Conservation (phyloP, 331 rosid species). For the Malus hybrid region DNA sequence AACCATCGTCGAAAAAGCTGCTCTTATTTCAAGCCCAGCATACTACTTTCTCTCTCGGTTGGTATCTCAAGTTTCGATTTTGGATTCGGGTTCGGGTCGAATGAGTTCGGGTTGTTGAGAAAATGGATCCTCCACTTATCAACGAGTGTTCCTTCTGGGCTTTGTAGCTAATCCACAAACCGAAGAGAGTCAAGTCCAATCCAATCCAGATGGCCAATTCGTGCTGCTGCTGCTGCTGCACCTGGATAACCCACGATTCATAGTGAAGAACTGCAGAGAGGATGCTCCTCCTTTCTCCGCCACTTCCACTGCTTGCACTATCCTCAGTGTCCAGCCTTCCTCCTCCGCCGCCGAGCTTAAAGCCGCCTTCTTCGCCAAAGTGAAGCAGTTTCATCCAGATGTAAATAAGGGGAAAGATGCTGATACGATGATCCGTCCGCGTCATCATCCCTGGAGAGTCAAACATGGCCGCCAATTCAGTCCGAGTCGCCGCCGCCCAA, state of each 20-base stretch:
- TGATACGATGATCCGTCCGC: too few relatives aligned
- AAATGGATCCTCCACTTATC: conserved; percentile 74
- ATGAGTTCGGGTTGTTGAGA: conserved; percentile 11
- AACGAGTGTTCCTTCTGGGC: conserved; percentile 59
- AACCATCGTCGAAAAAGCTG: too few relatives aligned
- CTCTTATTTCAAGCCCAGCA: too few relatives aligned
- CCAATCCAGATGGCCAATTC: too few relatives aligned
- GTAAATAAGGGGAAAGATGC: too few relatives aligned
- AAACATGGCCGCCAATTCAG: too few relatives aligned
- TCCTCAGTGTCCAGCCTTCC: conserved; percentile 56
- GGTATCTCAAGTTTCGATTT: background rate
- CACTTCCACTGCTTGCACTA: background rate
- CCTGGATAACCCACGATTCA: background rate
- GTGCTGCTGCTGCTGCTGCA: too few relatives aligned
- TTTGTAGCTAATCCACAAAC: too few relatives aligned
- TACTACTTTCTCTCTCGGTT: background rate
- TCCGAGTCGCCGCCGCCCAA: too few relatives aligned
- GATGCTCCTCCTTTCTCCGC: conserved; percentile 37
- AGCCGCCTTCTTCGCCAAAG: conserved; percentile 89
- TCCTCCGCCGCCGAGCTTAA: conserved; percentile 59
- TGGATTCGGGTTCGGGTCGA: conserved; percentile 9
- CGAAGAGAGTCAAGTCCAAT: too few relatives aligned
- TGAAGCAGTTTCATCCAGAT: background rate
- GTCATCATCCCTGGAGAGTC: too few relatives aligned
- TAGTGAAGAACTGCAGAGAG: conserved; percentile 20